Conservation (phyloP, 202 grass and related monocot species). For the Zoysia matrella region DNA sequence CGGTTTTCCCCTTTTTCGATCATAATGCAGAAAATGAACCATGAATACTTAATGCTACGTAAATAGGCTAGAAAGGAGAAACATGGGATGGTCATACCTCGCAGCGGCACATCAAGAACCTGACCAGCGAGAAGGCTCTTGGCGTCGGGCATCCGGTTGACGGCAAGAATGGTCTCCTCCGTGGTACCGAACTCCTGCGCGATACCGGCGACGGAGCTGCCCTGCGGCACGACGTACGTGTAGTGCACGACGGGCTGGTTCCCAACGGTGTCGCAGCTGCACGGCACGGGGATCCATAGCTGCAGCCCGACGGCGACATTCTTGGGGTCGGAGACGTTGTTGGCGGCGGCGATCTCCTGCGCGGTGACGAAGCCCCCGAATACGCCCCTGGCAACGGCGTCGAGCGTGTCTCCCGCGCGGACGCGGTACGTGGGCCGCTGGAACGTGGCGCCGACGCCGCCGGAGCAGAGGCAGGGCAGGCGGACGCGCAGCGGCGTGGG, state of each 20-base stretch:
- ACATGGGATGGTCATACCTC: constrained; percentile 40
- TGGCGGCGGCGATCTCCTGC: constrained; percentile 83
- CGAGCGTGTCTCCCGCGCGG: constrained; percentile 66
- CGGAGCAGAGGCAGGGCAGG: constrained; percentile 85
- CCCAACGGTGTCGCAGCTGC: constrained; percentile 86
- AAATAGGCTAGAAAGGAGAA: no score
- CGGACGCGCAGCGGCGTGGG: constrained; percentile 59
- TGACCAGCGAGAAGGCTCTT: constrained; percentile 76
- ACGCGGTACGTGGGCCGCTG: constrained; percentile 72
- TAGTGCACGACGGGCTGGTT: constrained; percentile 57
- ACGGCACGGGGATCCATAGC: constrained; percentile 90
- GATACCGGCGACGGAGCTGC: constrained; percentile 58
- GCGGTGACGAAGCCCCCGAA: constrained; percentile 75
- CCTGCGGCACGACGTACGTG: constrained; percentile 60
- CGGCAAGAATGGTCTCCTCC: constrained; percentile 48
- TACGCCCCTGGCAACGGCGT: constrained; percentile 53
- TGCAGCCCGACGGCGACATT: constrained; percentile 61
- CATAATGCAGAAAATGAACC: not conserved
- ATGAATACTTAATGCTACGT: not conserved
- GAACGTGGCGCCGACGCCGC: constrained; percentile 67
- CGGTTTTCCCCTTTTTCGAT: not conserved
- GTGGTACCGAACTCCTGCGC: constrained; percentile 67
- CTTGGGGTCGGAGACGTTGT: constrained; percentile 76
- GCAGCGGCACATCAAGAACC: constrained; percentile 90
- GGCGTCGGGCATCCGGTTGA: constrained; percentile 76